Percentiles rank a stretch among this genome's conserved stretches.
phyloP scores from a whole-genome alignment of 306 rosid species.

The Cucumis cinereus region DNA sequence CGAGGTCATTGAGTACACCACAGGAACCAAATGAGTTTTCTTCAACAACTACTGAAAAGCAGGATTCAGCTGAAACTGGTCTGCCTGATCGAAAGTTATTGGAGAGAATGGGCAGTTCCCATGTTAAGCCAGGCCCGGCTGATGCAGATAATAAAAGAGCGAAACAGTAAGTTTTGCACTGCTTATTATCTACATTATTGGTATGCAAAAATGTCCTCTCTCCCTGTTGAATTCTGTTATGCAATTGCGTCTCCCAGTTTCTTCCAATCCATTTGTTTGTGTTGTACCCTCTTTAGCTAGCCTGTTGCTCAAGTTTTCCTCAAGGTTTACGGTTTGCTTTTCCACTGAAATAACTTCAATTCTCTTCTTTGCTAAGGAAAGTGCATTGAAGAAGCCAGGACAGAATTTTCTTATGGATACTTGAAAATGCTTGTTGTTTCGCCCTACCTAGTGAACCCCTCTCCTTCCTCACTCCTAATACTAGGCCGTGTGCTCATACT shows the following conservation, averaged over 20 bases:
- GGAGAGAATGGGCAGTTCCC: neutral
- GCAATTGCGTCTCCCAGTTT: neutral
- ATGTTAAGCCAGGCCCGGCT: constrained; percentile 6
- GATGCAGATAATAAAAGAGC: constrained; percentile 13
- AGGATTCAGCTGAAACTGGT: constrained; percentile 40
- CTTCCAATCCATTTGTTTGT: neutral
- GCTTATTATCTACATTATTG: neutral
- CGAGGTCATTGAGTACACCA: neutral
- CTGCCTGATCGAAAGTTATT: constrained; percentile 26
- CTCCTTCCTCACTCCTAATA: neutral
- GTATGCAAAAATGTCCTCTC: neutral
- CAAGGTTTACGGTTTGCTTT: neutral
- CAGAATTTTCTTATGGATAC: neutral
- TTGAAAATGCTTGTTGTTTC: neutral
- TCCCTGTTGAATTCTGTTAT: neutral
- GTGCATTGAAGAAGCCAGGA: neutral
- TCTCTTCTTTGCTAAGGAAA: neutral
- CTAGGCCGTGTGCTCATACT: neutral
- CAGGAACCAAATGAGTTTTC: constrained; percentile 13
- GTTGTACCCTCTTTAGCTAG: neutral
- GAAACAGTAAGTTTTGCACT: constrained; percentile 14
- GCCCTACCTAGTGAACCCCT: neutral
- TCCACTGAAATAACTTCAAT: neutral
- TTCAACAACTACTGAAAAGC: constrained; percentile 38
- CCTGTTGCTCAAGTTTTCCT: neutral